Conservation (phyloP, 2,329 filamentous ascomycete species). For the Ceratocystis variospora region DNA sequence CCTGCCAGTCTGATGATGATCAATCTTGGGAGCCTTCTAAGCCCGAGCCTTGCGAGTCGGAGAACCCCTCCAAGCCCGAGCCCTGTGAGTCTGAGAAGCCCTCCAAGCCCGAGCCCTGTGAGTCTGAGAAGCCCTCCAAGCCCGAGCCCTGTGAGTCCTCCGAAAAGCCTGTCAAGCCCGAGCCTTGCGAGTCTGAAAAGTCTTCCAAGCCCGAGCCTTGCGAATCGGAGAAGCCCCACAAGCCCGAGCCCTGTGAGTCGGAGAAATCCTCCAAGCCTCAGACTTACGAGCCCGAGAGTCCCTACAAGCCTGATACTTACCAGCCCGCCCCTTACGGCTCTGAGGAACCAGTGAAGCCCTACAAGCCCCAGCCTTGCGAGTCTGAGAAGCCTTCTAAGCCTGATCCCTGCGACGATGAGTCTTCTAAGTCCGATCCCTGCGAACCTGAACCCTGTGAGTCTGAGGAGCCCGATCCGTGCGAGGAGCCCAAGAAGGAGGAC, state of each 20-base stretch:
- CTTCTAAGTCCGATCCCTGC: not conserved
- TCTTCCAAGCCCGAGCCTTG: not conserved
- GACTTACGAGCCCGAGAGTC: conserved; percentile 1
- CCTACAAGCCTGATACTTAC: conserved; percentile 8
- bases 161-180: conserved; percentile 9
- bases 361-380: conserved; percentile 6
- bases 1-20: conserved; percentile 10
- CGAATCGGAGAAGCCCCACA: conserved; percentile 1
- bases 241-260: conserved; percentile 13
- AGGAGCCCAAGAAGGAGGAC: conserved; percentile 17
- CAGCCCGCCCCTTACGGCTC: conserved; percentile 1
- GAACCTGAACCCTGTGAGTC: conserved; percentile 8
- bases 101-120: conserved; percentile 8
- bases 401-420: not conserved
- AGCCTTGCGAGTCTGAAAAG: conserved; percentile 10
- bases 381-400: conserved; percentile 13
- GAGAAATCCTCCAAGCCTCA: conserved; percentile 5
- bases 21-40: not conserved
- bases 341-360: conserved; percentile 6
- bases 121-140: not conserved
- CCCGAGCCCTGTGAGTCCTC: conserved; percentile 13
- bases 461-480: conserved; percentile 9
- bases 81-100: conserved; percentile 1
- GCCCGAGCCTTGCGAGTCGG: conserved; percentile 6
- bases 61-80: conserved; percentile 6